A percentile compares a stretch with the other conserved stretches of the same genome.
Evolutionary conservation across 305 asterid genomes (phyloP).

Genomic region (Plantago coronopus): DNA sequence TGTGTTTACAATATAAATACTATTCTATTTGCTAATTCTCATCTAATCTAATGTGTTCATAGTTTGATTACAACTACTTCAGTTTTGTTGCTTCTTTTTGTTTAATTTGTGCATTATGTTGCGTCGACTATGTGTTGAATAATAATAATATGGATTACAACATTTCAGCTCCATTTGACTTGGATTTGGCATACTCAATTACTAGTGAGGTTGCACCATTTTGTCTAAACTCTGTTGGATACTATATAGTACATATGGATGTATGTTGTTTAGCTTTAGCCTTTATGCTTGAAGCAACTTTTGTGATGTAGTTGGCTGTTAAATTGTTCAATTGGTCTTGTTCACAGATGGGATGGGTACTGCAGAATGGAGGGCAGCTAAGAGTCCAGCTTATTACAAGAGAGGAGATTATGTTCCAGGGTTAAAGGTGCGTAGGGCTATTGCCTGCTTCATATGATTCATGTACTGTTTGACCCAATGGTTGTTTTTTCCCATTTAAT

Average conservation of each 20-base stretch:
- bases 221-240: neutral
- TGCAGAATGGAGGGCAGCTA: slow-evolving; percentile 97
- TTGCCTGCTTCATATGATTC: slow-evolving; percentile 6
- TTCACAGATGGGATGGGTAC: slow-evolving; percentile 90
- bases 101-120: neutral
- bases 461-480: slow-evolving; percentile 4
- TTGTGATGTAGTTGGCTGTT: slow-evolving; percentile 7
- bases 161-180: too few relatives aligned
- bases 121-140: neutral
- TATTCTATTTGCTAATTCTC: too few relatives aligned
- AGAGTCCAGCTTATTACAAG: slow-evolving; percentile 86
- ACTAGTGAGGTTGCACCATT: neutral
- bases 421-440: slow-evolving; percentile 47
- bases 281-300: neutral
- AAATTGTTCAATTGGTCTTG: slow-evolving; percentile 20
- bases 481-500: neutral
- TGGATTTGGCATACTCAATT: neutral
- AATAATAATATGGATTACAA: too few relatives aligned
- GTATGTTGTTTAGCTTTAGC: slow-evolving; percentile 2
- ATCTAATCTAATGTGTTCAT: too few relatives aligned
- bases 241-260: too few relatives aligned
- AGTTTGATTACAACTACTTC: too few relatives aligned
- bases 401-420: slow-evolving; percentile 98
- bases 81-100: too few relatives aligned
- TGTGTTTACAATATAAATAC: too few relatives aligned